Conservation (phyloP, 805 yeast species). For the Debaryomyces castellii region DNA sequence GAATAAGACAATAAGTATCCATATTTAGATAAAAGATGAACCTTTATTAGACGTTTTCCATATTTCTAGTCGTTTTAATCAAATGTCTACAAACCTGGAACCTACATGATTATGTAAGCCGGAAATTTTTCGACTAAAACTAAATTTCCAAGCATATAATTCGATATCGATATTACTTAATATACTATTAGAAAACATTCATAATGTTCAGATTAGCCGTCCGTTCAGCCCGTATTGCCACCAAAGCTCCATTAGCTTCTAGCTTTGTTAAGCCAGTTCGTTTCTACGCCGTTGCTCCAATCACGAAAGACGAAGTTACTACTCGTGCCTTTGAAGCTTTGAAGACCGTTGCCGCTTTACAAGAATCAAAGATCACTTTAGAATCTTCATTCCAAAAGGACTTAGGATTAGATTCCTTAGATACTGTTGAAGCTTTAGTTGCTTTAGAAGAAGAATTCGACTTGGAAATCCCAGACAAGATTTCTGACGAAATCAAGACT, state of each 20-base stretch:
- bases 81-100: neutral
- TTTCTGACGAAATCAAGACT: constrained; percentile 90
- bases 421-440: constrained; percentile 92
- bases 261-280: constrained; percentile 33
- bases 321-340: constrained; percentile 80
- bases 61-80: no score
- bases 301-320: constrained; percentile 77
- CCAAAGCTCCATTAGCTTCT: constrained; percentile 28
- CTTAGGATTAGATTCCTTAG: constrained; percentile 89
- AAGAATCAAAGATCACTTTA: constrained; percentile 41
- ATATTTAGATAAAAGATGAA: no score
- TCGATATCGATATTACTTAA: neutral
- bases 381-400: constrained; percentile 64
- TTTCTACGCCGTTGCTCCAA: constrained; percentile 62
- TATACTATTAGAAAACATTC: constrained; percentile 5
- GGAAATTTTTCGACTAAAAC: constrained; percentile 1
- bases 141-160: neutral
- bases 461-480: constrained; percentile 82
- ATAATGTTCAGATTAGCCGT: constrained; percentile 55
- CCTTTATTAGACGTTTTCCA: no score
- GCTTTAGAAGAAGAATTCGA: constrained; percentile 91
- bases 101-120: constrained; percentile 4
- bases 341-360: constrained; percentile 50
- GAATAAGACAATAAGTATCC: no score
- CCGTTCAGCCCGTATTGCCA: constrained; percentile 37